Conservation (phyloP, 495 filamentous ascomycete genomes). For the Hypomontagnella monticulosa region DNA sequence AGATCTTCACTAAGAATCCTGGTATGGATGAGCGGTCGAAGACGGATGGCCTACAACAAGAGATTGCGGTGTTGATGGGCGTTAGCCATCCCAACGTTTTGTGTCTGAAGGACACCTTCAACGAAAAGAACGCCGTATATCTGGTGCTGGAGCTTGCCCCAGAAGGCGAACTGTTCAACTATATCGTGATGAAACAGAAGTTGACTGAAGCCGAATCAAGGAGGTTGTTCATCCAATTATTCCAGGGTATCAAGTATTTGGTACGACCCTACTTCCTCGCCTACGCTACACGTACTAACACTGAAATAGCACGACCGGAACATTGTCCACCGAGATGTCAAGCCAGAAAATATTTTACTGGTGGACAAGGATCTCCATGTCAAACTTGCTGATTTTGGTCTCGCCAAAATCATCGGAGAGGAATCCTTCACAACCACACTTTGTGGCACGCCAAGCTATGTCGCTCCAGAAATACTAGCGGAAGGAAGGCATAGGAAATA, state of each 20-base stretch:
- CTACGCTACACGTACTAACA: constrained; percentile 49
- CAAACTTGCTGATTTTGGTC: constrained; percentile 96
- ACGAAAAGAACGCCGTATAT: constrained; percentile 90
- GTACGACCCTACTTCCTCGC: constrained; percentile 60
- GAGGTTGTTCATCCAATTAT: constrained; percentile 89
- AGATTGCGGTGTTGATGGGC: constrained; percentile 95
- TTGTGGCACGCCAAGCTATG: constrained; percentile 95
- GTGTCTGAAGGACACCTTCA: constrained; percentile 94
- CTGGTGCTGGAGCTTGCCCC: constrained; percentile 90
- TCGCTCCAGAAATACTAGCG: constrained; percentile 94
- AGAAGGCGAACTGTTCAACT: constrained; percentile 95
- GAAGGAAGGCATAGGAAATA: constrained; percentile 82
- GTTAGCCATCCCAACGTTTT: constrained; percentile 96
- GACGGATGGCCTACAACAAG: constrained; percentile 87
- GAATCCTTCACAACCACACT: constrained; percentile 98
- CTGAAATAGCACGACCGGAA: constrained; percentile 87
- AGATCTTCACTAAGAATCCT: constrained; percentile 86
- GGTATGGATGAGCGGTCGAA: constrained; percentile 83
- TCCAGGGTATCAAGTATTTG: constrained; percentile 93
- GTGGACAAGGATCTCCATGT: constrained; percentile 83
- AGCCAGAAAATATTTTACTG: constrained; percentile 97
- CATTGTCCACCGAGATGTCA: constrained; percentile 98
- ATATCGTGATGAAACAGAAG: constrained; percentile 88
- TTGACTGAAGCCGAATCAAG: constrained; percentile 83
- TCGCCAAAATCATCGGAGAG: constrained; percentile 98